phyloP scores from a whole-genome alignment of 2,329 filamentous ascomycete genomes.

The Fonsecaea nubica region DNA sequence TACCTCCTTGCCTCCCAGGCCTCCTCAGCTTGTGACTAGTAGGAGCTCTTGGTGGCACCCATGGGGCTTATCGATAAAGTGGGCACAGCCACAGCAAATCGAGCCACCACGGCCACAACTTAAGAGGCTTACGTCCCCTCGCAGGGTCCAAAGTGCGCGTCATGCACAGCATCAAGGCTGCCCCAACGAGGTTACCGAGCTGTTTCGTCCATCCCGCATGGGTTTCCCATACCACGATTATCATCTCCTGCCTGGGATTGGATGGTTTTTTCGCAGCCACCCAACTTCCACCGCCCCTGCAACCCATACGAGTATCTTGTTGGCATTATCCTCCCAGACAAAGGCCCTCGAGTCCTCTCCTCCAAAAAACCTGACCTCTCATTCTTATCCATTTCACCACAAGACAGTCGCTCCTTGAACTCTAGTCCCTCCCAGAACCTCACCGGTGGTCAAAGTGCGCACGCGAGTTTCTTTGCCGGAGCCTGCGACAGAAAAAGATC shows the following conservation, averaged over 20 bases:
- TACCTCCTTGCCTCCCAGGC: no score
- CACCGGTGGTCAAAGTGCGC: constrained; percentile 18
- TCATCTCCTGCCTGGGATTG: constrained; percentile 32
- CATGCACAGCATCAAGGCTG: constrained; percentile 4
- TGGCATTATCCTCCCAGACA: constrained; percentile 20
- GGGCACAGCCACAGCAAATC: neutral
- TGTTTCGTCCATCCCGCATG: constrained; percentile 30
- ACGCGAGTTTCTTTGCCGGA: constrained; percentile 9
- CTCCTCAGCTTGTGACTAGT: no score
- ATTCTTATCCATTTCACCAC: constrained; percentile 19
- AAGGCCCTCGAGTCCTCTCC: constrained; percentile 7
- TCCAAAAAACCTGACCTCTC: constrained; percentile 11
- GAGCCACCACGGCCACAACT: neutral
- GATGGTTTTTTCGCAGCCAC: constrained; percentile 24
- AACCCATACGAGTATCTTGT: constrained; percentile 13
- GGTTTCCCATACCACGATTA: constrained; percentile 32
- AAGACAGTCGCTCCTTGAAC: constrained; percentile 7
- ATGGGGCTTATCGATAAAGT: neutral
- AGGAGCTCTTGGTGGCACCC: no score
- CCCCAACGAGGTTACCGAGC: constrained; percentile 16
- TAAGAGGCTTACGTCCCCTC: neutral
- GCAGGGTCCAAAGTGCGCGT: constrained; percentile 7
- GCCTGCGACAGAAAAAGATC: constrained; percentile 1
- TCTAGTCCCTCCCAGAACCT: constrained; percentile 13
- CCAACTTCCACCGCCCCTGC: constrained; percentile 13